A percentile compares a stretch with the other conserved stretches of the same genome.
Conservation (phyloP, 2,329 filamentous ascomycete species). For the Sclerotinia glacialis region DNA sequence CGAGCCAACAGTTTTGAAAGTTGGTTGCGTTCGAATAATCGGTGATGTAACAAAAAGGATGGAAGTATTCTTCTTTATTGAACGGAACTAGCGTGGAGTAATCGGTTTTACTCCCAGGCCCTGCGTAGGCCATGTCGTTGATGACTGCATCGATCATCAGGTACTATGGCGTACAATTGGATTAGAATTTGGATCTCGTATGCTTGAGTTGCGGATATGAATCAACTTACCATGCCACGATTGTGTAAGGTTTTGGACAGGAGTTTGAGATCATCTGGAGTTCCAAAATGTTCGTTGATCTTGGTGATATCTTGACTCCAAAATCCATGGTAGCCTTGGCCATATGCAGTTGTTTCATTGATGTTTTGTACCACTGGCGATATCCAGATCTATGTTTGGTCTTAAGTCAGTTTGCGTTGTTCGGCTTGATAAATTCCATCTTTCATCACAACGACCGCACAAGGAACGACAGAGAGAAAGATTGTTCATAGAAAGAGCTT, state of each 20-base stretch:
- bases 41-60: conserved; percentile 32
- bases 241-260: conserved; percentile 55
- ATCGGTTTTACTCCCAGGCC: conserved; percentile 21
- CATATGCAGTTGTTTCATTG: conserved; percentile 40
- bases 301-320: conserved; percentile 47
- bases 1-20: conserved; percentile 31
- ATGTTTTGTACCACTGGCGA: conserved; percentile 45
- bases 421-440: conserved; percentile 3
- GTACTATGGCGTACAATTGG: conserved; percentile 38
- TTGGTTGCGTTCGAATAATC: conserved; percentile 40
- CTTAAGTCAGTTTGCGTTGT: conserved; percentile 8
- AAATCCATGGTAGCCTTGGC: conserved; percentile 46
- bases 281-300: conserved; percentile 59
- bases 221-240: conserved; percentile 45
- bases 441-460: not conserved
- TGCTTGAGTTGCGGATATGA: not conserved
- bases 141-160: conserved; percentile 49
- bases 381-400: conserved; percentile 40
- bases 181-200: not conserved
- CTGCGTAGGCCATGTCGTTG: conserved; percentile 44
- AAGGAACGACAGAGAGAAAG: not conserved
- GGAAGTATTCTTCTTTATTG: conserved; percentile 26
- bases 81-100: conserved; percentile 29
- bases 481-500: not conserved
- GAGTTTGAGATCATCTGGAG: conserved; percentile 55